Evolutionary conservation across 2,329 filamentous ascomycete species (phyloP).

Genomic region (Aureobasidium sp.): DNA sequence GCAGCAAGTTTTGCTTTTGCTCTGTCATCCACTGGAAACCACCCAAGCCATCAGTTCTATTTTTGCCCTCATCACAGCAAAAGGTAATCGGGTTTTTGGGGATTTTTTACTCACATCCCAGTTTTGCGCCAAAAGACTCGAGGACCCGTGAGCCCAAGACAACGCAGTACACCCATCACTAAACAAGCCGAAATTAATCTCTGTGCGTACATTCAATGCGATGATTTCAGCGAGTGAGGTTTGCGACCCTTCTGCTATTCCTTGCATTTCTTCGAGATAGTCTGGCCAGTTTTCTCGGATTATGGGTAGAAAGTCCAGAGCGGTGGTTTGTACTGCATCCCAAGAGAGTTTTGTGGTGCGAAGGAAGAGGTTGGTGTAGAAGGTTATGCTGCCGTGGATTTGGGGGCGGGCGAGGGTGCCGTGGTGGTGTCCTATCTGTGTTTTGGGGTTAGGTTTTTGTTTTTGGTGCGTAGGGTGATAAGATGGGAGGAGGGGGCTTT

Average conservation of each 20-base stretch:
- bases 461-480: not conserved
- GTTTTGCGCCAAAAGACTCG: conserved; percentile 47
- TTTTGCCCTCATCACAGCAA: not conserved
- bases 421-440: conserved; percentile 45
- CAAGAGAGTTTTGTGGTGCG: conserved; percentile 42
- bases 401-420: conserved; percentile 35
- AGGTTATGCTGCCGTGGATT: conserved; percentile 38
- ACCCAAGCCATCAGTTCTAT: not conserved
- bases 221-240: conserved; percentile 46
- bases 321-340: conserved; percentile 39
- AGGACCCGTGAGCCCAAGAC: conserved; percentile 35
- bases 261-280: conserved; percentile 39
- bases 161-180: conserved; percentile 53
- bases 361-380: conserved; percentile 44
- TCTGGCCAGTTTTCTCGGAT: conserved; percentile 38
- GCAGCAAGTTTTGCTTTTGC: conserved; percentile 46
- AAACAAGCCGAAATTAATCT: conserved; percentile 52
- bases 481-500: not conserved
- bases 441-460: no score
- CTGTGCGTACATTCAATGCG: conserved; percentile 51
- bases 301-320: conserved; percentile 41
- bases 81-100: not conserved
- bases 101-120: conserved; percentile 43
- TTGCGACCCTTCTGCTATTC: conserved; percentile 45
- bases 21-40: conserved; percentile 41